Evolutionary conservation across 106 monocot genomes (phyloP), one percentile per base, ranked within the genome.

Genomic region (Gastrodia elata): DNA sequence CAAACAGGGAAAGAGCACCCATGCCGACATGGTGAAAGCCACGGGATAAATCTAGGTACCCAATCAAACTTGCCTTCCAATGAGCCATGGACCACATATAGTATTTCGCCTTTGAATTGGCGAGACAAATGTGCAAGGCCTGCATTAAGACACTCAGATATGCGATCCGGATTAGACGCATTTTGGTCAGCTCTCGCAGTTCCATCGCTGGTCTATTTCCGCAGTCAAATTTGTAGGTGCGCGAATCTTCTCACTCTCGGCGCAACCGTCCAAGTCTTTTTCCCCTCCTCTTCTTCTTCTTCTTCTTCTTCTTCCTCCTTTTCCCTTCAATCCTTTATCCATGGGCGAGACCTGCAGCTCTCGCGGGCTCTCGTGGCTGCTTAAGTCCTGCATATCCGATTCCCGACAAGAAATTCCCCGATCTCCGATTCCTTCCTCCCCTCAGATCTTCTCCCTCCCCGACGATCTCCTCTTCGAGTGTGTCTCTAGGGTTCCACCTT

Each of bases 371-470:
- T 82, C 91, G 0, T 89, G 91, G 89, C 89, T 95, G 20, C 78
- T 83, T 71, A 85, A 82, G 71, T 81, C 96, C 77, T 96, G 96
- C 87, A 75, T 89, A 64, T 85, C 92, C 70, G 84, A 92, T 48
- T 79, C 87, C 48, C 57, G 76, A 64, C 82, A 76, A 64, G 76
- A 74, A 56, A 68, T 80, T 24, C 26, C 81, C 78, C 73, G 16
- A 35, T 73, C 68, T 52, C 40, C 79, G 49, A 34, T 56, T 28
- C 9, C 37, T 14, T 24, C 69, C 61, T 8, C 30, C 64, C 8
- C 81, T 22, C 65, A 78, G 8, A 81, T 86, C 75, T 76, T 75
- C 33, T 49, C 78, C 40, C 85, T 90, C 71, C 93, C 89, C n/a
- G 87, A 87, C 73, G 90, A 86, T 52, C 84, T 89, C 74, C 92